These are phyloP conservation scores for Dalbergia cultrata DNA, from an alignment of 306 rosid genomes.

Conservation along the genomic window DNA sequence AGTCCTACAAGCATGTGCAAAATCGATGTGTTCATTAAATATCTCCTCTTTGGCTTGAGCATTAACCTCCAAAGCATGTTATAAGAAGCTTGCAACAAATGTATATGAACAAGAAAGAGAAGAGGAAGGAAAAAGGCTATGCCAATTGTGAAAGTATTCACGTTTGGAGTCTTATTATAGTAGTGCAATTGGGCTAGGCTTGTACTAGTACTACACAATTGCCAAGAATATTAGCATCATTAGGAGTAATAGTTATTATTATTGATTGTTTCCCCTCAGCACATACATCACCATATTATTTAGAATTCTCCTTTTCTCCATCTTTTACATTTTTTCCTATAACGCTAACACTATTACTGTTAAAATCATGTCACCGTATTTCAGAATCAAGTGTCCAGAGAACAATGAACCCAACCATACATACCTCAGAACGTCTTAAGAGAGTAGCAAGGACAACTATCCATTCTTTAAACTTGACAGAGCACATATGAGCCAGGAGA, in stretches of 20 bases:
- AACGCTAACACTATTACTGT: background rate
- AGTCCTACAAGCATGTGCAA: background rate
- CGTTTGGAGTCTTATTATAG: background rate
- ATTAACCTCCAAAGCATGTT: background rate
- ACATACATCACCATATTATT: background rate
- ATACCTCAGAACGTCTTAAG: conserved; percentile 89
- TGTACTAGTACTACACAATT: background rate
- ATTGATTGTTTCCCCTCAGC: background rate
- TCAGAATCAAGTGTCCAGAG: conserved; percentile 19
- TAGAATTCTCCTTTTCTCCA: background rate
- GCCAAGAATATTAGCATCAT: background rate
- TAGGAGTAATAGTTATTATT: background rate
- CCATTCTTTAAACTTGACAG: conserved; percentile 98
- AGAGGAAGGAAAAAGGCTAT: background rate
- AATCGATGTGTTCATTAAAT: background rate
- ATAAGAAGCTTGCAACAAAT: too few species aligned
- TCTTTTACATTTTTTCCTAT: conserved; percentile 20
- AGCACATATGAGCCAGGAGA: conserved; percentile 95
- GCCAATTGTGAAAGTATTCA: background rate
- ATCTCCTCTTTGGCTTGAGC: background rate
- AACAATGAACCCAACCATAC: conserved; percentile 54
- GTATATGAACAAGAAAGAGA: background rate
- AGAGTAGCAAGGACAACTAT: conserved; percentile 97
- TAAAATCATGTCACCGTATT: conserved; percentile 20
- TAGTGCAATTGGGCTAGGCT: background rate